Evolutionary conservation across 1,284 basidiomycete genomes (phyloP).

Genomic region (Megacollybia platyphylla): DNA sequence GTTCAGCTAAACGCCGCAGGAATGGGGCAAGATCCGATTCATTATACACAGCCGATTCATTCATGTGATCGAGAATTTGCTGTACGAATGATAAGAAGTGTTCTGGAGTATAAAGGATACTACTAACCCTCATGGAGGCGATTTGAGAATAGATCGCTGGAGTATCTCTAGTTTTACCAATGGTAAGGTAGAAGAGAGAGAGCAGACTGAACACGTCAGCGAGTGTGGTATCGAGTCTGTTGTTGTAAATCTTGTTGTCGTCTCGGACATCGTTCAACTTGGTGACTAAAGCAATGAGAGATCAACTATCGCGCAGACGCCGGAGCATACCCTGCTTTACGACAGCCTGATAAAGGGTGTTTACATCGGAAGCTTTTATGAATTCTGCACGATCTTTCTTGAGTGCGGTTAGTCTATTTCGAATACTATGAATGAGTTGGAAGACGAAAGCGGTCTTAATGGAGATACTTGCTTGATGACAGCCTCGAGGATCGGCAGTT

Average conservation of each 20-base stretch:
- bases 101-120: conserved; percentile 5
- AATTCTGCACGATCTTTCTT: conserved; percentile 84
- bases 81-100: conserved; percentile 19
- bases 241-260: conserved; percentile 64
- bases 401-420: conserved; percentile 79
- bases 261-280: conserved; percentile 88
- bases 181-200: conserved; percentile 87
- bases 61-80: conserved; percentile 91
- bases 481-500: conserved; percentile 90
- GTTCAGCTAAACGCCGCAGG: conserved; percentile 63
- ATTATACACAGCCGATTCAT: conserved; percentile 88
- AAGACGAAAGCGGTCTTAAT: not conserved
- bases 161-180: conserved; percentile 86
- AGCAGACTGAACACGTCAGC: conserved; percentile 88
- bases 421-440: conserved; percentile 47
- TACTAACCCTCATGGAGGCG: conserved; percentile 82
- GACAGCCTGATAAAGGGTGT: conserved; percentile 85
- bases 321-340: conserved; percentile 76
- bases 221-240: conserved; percentile 85
- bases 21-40: conserved; percentile 83
- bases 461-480: conserved; percentile 68
- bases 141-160: conserved; percentile 92
- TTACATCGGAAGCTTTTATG: conserved; percentile 89
- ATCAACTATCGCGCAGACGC: conserved; percentile 1
- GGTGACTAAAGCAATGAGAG: conserved; percentile 47